A percentile compares a stretch with the other conserved stretches of the same genome.
phyloP scores from a whole-genome alignment of 257 asterid species.

The Voacanga thouarsii region DNA sequence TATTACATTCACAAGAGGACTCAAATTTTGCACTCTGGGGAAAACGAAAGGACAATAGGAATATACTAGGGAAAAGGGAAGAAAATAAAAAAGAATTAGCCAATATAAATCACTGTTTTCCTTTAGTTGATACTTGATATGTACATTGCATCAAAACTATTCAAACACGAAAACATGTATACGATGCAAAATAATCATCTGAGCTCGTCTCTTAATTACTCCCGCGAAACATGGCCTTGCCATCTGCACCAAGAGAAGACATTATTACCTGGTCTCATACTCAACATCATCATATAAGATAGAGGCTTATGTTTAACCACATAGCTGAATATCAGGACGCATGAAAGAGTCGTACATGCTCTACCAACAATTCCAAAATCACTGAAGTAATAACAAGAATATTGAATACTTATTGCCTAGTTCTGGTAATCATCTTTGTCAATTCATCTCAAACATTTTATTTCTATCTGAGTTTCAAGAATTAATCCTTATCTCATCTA shows the following conservation, averaged over 20 bases:
- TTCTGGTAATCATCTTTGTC: background rate
- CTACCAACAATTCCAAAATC: background rate
- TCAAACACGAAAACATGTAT: constrained; percentile 10
- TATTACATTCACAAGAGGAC: background rate
- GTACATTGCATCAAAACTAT: constrained; percentile 38
- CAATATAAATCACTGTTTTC: constrained; percentile 29
- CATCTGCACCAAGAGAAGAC: constrained; percentile 54
- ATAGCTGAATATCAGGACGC: background rate
- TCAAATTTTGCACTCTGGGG: constrained; percentile 8
- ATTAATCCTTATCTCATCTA: background rate
- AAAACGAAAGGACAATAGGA: background rate
- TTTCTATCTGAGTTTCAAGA: background rate
- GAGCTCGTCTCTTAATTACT: constrained; percentile 48
- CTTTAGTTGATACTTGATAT: constrained; percentile 34
- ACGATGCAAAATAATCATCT: constrained; percentile 25
- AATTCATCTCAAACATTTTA: background rate
- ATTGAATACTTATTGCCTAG: background rate
- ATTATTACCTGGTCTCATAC: constrained; percentile 10
- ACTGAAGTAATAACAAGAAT: background rate
- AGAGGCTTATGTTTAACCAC: background rate
- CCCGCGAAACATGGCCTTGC: constrained; percentile 86
- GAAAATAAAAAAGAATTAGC: constrained; percentile 15
- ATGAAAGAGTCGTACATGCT: background rate
- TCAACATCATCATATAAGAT: background rate
- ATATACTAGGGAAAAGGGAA: background rate